Evolutionary conservation across 352 stramenopile genomes (phyloP).

Genomic region (Globisporangium heterothallicum): DNA sequence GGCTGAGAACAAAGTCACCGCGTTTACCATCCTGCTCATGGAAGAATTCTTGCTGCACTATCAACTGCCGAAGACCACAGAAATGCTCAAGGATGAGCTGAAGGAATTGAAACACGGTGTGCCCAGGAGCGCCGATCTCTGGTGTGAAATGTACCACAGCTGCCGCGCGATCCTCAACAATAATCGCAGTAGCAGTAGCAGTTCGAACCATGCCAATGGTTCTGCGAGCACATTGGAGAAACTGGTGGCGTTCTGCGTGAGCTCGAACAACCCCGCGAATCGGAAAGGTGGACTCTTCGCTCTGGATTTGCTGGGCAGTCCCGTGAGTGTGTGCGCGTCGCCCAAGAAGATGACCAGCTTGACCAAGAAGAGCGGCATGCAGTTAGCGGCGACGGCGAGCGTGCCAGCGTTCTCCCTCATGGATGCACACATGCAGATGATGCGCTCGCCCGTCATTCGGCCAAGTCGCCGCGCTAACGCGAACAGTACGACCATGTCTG

Average conservation of each 20-base stretch:
- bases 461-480: conserved; percentile 44
- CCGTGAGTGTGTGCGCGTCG: conserved; percentile 35
- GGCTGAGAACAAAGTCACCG: conserved; percentile 8
- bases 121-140: conserved; percentile 27
- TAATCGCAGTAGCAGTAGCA: conserved; percentile 13
- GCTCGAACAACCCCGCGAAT: conserved; percentile 14
- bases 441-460: conserved; percentile 46
- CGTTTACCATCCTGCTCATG: conserved; percentile 49
- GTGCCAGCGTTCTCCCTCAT: conserved; percentile 30
- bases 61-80: conserved; percentile 26
- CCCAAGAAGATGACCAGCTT: conserved; percentile 26
- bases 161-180: conserved; percentile 31
- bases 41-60: conserved; percentile 52
- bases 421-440: conserved; percentile 37
- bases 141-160: conserved; percentile 54
- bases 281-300: conserved; percentile 19
- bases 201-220: no score
- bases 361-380: conserved; percentile 25
- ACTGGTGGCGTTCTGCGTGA: conserved; percentile 44
- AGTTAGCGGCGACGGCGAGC: neutral
- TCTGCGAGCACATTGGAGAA: conserved; percentile 54
- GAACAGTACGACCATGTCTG: no score
- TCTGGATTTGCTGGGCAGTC: conserved; percentile 23
- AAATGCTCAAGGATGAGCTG: conserved; percentile 36
- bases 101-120: conserved; percentile 17